These are phyloP conservation scores for Colletotrichum ledebouriae DNA, from an alignment of 2,329 filamentous ascomycete species.

Conservation along the genomic window DNA sequence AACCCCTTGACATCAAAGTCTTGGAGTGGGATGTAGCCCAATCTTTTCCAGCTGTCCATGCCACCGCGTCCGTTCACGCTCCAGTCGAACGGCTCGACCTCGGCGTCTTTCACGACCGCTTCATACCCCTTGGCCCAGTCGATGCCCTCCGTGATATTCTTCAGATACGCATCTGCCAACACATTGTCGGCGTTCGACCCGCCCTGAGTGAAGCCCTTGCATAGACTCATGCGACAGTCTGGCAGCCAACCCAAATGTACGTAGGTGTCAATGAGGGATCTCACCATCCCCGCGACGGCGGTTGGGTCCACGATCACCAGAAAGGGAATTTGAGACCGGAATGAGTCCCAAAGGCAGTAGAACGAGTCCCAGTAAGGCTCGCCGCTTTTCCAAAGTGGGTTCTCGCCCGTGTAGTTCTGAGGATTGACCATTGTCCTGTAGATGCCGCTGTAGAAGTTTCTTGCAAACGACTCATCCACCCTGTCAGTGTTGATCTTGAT, in stretches of 20 bases:
- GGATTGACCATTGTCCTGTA: conserved; percentile 81
- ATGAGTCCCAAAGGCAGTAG: conserved; percentile 83
- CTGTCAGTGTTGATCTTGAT: conserved; percentile 67
- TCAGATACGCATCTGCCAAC: conserved; percentile 76
- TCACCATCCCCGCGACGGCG: conserved; percentile 75
- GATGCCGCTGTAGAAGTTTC: conserved; percentile 78
- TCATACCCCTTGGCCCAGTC: conserved; percentile 78
- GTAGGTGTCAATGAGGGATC: conserved; percentile 80
- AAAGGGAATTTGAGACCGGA: conserved; percentile 77
- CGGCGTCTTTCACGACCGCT: conserved; percentile 79
- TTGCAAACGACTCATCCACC: conserved; percentile 67
- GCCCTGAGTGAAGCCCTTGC: conserved; percentile 80
- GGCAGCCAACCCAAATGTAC: conserved; percentile 78
- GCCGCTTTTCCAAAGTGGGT: conserved; percentile 73
- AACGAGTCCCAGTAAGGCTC: conserved; percentile 83
- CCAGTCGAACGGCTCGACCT: conserved; percentile 79
- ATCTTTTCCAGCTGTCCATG: conserved; percentile 76
- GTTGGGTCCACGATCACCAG: conserved; percentile 76
- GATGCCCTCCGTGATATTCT: conserved; percentile 72
- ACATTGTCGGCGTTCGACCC: conserved; percentile 81
- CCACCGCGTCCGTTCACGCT: conserved; percentile 78
- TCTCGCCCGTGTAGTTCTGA: conserved; percentile 81
- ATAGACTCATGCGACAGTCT: conserved; percentile 82
- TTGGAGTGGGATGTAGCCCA: conserved; percentile 79
- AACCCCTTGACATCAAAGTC: conserved; percentile 76